Evolutionary conservation across 1,284 basidiomycete species (phyloP), one percentile per base, ranked within the genome.

Genomic region (Cryptococcus amylolentus): DNA sequence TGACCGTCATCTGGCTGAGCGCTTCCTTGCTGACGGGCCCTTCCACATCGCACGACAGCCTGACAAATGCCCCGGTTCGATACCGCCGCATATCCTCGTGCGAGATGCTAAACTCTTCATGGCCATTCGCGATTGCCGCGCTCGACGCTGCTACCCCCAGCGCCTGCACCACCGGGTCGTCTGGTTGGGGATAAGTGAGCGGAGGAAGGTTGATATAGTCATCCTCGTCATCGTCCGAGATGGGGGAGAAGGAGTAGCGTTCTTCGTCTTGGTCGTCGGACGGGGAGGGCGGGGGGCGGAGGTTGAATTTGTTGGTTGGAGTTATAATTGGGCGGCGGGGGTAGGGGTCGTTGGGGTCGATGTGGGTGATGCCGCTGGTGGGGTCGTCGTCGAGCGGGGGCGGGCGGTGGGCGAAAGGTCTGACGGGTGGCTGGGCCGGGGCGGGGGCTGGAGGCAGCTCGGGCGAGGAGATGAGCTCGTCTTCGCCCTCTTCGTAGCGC

Each of bases 1-100:
- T 58, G 1, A 69, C 41, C n/a, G 58, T 62, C 45, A 62, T 54
- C 43, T n/a, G 18, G 27, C 18, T 43, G 10, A 23, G 35, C 8
- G 38, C 26, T 4, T 55, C 41, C 27, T 6, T 13, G 10, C 23
- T 40, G 16, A 28, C 28, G 8, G 10, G 26, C 23, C 38, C 46
- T 18, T 49, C 43, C 16, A 23, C 14, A 10, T 51, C 49, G 20
- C 23, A 37, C 49, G 2, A 8, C 31, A 35, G 4, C 10, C 20
- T 41, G 2, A 37, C 38, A 49, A 27, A 35, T 1, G 14, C 40
- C 37, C 49, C 51, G 14, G 31, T 20, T 23, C 55, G n/a, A 26
- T 51, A 55, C 28, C 49, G 44, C 3, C 47, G 26, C 26, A 58
- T 35, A 49, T 58, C 57, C 3, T 49, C 44, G 12, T 53, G 37